A percentile compares a stretch with the other conserved stretches of the same genome.
Conservation (phyloP, 2,329 filamentous ascomycete species). For the Sarocladium kiliense region DNA sequence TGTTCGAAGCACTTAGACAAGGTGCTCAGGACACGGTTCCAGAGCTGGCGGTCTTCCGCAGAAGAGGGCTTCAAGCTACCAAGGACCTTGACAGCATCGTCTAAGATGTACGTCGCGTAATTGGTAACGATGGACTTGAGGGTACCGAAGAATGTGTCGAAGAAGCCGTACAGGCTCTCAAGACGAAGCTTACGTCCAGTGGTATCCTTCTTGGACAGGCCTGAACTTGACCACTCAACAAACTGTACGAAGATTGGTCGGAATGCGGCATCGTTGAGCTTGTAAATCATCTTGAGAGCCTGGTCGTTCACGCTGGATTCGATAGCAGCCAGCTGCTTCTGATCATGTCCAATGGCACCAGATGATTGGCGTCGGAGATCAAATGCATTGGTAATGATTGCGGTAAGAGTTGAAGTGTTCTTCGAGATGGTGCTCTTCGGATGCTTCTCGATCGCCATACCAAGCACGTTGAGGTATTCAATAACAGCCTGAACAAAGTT, state of each 20-base stretch:
- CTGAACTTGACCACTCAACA: conserved; percentile 71
- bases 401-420: conserved; percentile 64
- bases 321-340: conserved; percentile 49
- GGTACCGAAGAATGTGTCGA: conserved; percentile 72
- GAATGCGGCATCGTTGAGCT: conserved; percentile 92
- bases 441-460: conserved; percentile 68
- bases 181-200: conserved; percentile 56
- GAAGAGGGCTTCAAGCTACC: conserved; percentile 39
- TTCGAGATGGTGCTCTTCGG: conserved; percentile 74
- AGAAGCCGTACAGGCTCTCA: conserved; percentile 76
- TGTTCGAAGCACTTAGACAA: conserved; percentile 74
- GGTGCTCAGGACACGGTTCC: conserved; percentile 64
- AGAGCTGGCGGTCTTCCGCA: conserved; percentile 52
- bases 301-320: conserved; percentile 65
- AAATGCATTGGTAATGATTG: conserved; percentile 53
- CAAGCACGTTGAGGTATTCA: conserved; percentile 67
- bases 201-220: conserved; percentile 56
- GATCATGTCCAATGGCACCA: conserved; percentile 36
- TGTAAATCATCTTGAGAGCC: conserved; percentile 86
- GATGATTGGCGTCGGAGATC: conserved; percentile 58
- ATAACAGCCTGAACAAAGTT: conserved; percentile 47
- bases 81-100: conserved; percentile 65
- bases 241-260: conserved; percentile 82
- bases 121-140: conserved; percentile 92
- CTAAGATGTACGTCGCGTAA: conserved; percentile 81